Percentiles rank a stretch among this genome's conserved stretches.
Evolutionary conservation across 768 basidiomycete species (phyloP).

Genomic region (Boletus reticulatus): DNA sequence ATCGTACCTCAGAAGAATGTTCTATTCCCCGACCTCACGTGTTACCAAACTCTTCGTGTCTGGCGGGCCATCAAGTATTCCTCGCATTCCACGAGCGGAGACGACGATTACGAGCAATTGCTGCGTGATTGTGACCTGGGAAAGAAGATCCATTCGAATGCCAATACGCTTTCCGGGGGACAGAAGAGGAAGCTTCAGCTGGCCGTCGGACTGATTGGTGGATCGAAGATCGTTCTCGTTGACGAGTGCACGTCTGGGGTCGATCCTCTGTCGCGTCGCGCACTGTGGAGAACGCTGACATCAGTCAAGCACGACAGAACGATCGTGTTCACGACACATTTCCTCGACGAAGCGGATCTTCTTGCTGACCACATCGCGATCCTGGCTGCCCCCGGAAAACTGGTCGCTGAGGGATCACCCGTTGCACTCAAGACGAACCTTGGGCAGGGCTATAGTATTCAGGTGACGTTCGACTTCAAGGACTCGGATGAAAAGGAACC

Average conservation of each 20-base stretch:
- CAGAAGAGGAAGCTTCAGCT: constrained; percentile 83
- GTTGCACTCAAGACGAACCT: constrained; percentile 69
- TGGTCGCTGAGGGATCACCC: constrained; percentile 72
- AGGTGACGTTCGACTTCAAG: constrained; percentile 45
- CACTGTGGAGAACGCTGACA: constrained; percentile 74
- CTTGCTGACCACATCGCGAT: constrained; percentile 76
- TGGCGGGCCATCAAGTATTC: constrained; percentile 74
- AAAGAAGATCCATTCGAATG: constrained; percentile 65
- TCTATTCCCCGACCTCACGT: constrained; percentile 72
- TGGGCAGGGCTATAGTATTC: constrained; percentile 70
- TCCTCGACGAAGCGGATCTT: constrained; percentile 78
- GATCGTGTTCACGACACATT: constrained; percentile 79
- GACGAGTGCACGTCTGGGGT: constrained; percentile 80
- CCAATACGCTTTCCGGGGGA: constrained; percentile 68
- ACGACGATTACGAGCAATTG: constrained; percentile 63
- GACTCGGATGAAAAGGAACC: constrained; percentile 30
- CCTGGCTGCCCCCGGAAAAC: constrained; percentile 69
- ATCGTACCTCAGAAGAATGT: constrained; percentile 86
- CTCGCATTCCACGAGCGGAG: constrained; percentile 33
- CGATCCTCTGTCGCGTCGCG: constrained; percentile 74
- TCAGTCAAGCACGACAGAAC: constrained; percentile 63
- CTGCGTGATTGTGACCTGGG: constrained; percentile 70
- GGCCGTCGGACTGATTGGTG: constrained; percentile 77
- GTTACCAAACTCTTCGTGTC: constrained; percentile 67
- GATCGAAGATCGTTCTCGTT: constrained; percentile 64